Evolutionary conservation across 306 rosid species (phyloP).

Genomic region (Canavalia ensiformis): DNA sequence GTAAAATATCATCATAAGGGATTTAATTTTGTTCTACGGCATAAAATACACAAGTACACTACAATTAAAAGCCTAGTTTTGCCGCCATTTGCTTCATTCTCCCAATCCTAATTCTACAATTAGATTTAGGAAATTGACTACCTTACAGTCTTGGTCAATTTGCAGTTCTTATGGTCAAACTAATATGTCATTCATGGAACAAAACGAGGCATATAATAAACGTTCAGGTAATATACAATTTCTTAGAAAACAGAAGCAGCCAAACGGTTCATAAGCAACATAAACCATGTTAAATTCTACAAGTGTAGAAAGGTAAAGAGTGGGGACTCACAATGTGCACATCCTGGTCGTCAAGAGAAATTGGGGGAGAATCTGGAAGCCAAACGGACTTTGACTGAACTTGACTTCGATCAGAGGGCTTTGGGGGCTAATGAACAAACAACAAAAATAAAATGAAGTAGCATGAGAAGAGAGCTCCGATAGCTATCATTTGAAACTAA

Average conservation of each 20-base stretch:
- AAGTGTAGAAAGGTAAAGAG: neutral
- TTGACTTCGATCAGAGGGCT: constrained; percentile 83
- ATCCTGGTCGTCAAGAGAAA: constrained; percentile 90
- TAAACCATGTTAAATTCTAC: neutral
- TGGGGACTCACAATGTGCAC: constrained; percentile 79
- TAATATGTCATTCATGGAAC: neutral
- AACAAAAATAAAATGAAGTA: neutral
- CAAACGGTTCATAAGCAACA: neutral
- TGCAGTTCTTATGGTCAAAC: neutral
- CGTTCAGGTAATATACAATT: neutral
- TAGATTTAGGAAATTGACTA: neutral
- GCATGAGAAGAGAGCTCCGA: too few species aligned
- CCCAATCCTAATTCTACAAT: neutral
- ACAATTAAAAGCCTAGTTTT: neutral
- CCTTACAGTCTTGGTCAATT: neutral
- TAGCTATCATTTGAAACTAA: neutral
- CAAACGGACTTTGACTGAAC: constrained; percentile 81
- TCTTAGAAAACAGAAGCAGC: neutral
- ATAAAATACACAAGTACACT: neutral
- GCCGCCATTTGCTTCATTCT: neutral
- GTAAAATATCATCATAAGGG: neutral
- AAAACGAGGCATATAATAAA: neutral
- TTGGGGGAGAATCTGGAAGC: constrained; percentile 78
- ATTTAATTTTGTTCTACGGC: neutral
- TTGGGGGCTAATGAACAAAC: constrained; percentile 64